Conservation (phyloP, 2,329 filamentous ascomycete genomes). For the Paraconiothyrium sp. region DNA sequence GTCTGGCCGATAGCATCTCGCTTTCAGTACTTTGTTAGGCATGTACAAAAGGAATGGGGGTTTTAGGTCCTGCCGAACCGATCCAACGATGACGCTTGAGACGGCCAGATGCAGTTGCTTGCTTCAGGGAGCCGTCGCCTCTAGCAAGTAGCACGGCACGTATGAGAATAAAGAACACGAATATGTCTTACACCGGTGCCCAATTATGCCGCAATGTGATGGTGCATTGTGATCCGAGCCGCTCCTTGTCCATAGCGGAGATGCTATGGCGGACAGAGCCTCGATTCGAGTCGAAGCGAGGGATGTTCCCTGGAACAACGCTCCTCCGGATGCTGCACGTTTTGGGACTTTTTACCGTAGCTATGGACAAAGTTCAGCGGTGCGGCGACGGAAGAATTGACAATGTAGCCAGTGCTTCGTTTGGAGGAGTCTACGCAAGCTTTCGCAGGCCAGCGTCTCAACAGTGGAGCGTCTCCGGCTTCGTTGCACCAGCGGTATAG, state of each 20-base stretch:
- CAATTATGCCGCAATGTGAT: constrained; percentile 11
- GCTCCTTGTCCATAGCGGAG: constrained; percentile 18
- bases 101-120: constrained; percentile 17
- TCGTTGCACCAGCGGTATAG: too few species aligned
- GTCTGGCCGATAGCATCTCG: not conserved
- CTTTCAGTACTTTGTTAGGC: not conserved
- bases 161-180: constrained; percentile 20
- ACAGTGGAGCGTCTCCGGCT: not conserved
- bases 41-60: constrained; percentile 32
- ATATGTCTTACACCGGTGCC: constrained; percentile 29
- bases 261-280: constrained; percentile 14
- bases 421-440: not conserved
- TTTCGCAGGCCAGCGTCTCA: not conserved
- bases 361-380: constrained; percentile 2
- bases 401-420: not conserved
- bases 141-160: not conserved
- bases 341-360: not conserved
- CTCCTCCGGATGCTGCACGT: not conserved
- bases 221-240: constrained; percentile 7
- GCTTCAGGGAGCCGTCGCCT: not conserved
- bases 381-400: not conserved
- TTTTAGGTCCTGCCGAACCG: constrained; percentile 7
- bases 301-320: constrained; percentile 9
- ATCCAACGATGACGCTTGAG: constrained; percentile 24
- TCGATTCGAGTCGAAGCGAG: constrained; percentile 6